Percentiles rank a stretch among this genome's conserved stretches.
These are phyloP conservation scores for Blumeria graminis DNA, from an alignment of 2,329 filamentous ascomycete species.

Conservation along the genomic window DNA sequence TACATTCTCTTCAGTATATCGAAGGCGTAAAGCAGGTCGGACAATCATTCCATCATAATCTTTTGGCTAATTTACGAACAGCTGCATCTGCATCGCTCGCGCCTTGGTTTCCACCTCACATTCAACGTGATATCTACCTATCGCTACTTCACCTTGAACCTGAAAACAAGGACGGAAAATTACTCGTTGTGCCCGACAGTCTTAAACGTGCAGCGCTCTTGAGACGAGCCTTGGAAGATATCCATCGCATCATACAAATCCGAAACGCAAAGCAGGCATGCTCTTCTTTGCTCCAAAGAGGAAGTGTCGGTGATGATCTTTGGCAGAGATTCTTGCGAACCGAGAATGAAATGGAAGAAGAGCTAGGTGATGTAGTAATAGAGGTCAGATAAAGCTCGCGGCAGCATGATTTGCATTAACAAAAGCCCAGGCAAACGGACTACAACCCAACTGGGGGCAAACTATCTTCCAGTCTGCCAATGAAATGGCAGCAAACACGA, in stretches of 20 bases:
- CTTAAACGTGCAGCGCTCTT: constrained; percentile 73
- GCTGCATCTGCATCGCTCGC: constrained; percentile 63
- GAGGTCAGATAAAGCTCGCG: constrained; percentile 38
- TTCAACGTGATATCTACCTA: constrained; percentile 85
- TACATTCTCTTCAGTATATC: constrained; percentile 81
- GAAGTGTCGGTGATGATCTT: constrained; percentile 85
- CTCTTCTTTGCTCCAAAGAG: constrained; percentile 58
- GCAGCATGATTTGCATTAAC: neutral
- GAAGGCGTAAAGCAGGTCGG: constrained; percentile 68
- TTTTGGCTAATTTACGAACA: constrained; percentile 15
- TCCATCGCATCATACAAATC: constrained; percentile 73
- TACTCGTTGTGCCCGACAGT: constrained; percentile 50
- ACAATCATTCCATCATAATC: constrained; percentile 8
- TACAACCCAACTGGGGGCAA: constrained; percentile 73
- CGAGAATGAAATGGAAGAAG: constrained; percentile 94
- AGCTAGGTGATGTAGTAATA: constrained; percentile 76
- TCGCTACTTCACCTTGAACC: constrained; percentile 63
- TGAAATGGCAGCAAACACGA: constrained; percentile 72
- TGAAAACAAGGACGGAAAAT: constrained; percentile 38
- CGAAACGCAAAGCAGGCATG: constrained; percentile 74
- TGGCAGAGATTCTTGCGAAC: constrained; percentile 81
- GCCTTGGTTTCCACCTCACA: constrained; percentile 81
- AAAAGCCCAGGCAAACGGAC: constrained; percentile 54
- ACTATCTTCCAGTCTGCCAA: constrained; percentile 93
- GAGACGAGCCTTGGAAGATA: constrained; percentile 75